Percentiles rank a stretch among this genome's conserved stretches.
Evolutionary conservation across 352 stramenopile genomes (phyloP).

Genomic region (Aphanomyces cochlioides): DNA sequence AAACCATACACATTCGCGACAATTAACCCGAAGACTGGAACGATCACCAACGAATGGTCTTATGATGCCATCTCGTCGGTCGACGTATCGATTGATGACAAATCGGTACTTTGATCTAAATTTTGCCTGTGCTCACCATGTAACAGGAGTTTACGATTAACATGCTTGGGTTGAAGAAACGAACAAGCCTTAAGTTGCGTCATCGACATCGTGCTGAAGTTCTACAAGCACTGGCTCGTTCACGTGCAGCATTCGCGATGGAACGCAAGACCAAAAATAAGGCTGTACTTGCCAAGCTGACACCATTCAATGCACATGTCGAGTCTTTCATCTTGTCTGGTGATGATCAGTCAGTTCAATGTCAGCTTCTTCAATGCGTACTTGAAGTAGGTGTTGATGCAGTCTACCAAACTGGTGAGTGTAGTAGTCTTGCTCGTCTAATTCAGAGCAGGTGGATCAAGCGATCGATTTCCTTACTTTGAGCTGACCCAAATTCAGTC

Average conservation of each 20-base stretch:
- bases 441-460: conserved; percentile 4
- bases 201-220: conserved; percentile 12
- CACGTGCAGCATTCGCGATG: conserved; percentile 13
- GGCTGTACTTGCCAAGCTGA: conserved; percentile 18
- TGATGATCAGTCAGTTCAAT: conserved; percentile 3
- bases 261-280: neutral
- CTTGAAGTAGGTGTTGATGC: conserved; percentile 24
- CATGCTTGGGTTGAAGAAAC: conserved; percentile 25
- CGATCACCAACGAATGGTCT: conserved; percentile 26
- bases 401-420: conserved; percentile 6
- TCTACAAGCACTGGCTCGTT: conserved; percentile 11
- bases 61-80: conserved; percentile 23
- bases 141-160: conserved; percentile 26
- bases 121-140: neutral
- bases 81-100: conserved; percentile 20
- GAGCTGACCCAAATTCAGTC: conserved; percentile 21
- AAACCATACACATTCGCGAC: conserved; percentile 23
- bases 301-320: conserved; percentile 18
- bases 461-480: conserved; percentile 7
- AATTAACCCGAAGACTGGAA: conserved; percentile 12
- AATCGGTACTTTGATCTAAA: neutral
- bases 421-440: neutral
- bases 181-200: conserved; percentile 17
- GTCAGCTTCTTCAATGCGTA: neutral
- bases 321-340: neutral